Percentiles rank a stretch among this genome's conserved stretches.
phyloP scores from a whole-genome alignment of 2,329 filamentous ascomycete genomes.

The Alternaria incomplexa region DNA sequence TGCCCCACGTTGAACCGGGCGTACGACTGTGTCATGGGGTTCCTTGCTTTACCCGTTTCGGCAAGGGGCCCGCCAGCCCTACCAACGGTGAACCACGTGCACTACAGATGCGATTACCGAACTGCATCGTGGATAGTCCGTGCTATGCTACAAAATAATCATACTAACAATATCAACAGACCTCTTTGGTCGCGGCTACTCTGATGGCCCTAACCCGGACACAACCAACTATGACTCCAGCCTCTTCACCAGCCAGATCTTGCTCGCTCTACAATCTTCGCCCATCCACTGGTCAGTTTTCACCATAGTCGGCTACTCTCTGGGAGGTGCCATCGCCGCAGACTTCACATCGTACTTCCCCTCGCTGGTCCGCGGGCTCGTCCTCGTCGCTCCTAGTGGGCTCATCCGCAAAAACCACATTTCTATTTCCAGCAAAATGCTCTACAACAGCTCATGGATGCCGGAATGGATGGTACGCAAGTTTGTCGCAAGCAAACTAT shows the following conservation, averaged over 20 bases:
- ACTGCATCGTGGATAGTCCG: background rate
- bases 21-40: constrained; percentile 1
- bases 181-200: constrained; percentile 79
- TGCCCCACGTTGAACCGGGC: constrained; percentile 7
- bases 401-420: constrained; percentile 72
- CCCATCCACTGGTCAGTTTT: constrained; percentile 63
- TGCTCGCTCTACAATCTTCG: constrained; percentile 73
- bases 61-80: constrained; percentile 11
- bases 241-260: constrained; percentile 75
- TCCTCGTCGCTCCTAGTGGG: constrained; percentile 80
- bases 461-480: constrained; percentile 63
- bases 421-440: constrained; percentile 64
- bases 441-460: constrained; percentile 67
- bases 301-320: constrained; percentile 77
- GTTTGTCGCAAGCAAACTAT: constrained; percentile 47
- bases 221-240: constrained; percentile 74
- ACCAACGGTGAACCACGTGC: constrained; percentile 15
- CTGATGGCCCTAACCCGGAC: constrained; percentile 65
- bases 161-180: constrained; percentile 53
- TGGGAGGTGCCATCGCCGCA: constrained; percentile 76
- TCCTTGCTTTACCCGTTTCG: constrained; percentile 5
- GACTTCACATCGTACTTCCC: constrained; percentile 75
- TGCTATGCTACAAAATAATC: background rate
- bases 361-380: constrained; percentile 69
- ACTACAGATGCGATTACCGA: background rate